phyloP scores from a whole-genome alignment of 495 filamentous ascomycete genomes.

The Lasiosphaeria hispida region DNA sequence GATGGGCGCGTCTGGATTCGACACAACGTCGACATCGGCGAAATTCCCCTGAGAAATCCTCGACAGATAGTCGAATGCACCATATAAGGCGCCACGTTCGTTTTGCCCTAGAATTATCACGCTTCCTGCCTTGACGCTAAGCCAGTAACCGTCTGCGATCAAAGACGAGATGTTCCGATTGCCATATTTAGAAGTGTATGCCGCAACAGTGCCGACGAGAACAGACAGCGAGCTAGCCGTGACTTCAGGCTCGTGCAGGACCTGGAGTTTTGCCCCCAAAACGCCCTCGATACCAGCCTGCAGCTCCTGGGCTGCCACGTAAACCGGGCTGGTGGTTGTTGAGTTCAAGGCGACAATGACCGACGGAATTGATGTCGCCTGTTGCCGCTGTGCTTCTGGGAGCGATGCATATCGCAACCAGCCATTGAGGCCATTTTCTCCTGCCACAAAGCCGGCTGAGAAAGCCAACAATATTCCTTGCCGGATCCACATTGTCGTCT shows the following conservation, averaged over 20 bases:
- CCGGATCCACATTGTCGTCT: too few species aligned
- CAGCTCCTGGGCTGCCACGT: constrained; percentile 59
- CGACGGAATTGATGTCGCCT: constrained; percentile 38
- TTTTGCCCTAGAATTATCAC: constrained; percentile 65
- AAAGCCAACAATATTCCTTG: not conserved
- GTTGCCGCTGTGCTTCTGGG: constrained; percentile 27
- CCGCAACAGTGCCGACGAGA: constrained; percentile 56
- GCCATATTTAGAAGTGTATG: constrained; percentile 40
- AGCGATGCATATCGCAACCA: constrained; percentile 67
- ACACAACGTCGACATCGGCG: constrained; percentile 48
- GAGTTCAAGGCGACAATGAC: constrained; percentile 55
- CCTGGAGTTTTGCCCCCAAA: constrained; percentile 42
- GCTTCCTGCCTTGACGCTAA: constrained; percentile 42
- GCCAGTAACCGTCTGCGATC: constrained; percentile 62
- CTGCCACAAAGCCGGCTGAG: constrained; percentile 34
- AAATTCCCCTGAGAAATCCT: constrained; percentile 61
- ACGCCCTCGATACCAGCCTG: constrained; percentile 55
- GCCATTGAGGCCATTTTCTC: constrained; percentile 58
- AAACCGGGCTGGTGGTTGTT: constrained; percentile 53
- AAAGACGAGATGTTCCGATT: constrained; percentile 38
- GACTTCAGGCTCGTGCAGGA: constrained; percentile 28
- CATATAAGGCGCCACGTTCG: constrained; percentile 66
- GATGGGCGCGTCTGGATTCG: constrained; percentile 60
- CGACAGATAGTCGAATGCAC: constrained; percentile 66
- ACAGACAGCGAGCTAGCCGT: constrained; percentile 34